phyloP scores from a whole-genome alignment of 1,284 basidiomycete genomes.

The Agroathelia rolfsii region DNA sequence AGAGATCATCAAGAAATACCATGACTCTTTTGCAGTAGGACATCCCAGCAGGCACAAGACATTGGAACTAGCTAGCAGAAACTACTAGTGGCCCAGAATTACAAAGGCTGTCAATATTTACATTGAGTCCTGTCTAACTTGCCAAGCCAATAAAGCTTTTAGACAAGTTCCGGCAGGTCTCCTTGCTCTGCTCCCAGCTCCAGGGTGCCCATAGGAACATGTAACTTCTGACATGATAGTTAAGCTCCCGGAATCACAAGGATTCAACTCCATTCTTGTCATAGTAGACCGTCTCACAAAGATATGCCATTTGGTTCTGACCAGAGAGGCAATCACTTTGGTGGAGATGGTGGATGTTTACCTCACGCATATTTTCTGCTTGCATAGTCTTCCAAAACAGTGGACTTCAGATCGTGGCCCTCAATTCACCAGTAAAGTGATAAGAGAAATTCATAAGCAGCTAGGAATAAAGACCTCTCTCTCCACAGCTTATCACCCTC shows the following conservation, averaged over 20 bases:
- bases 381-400: slow-evolving; percentile 22
- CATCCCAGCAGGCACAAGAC: slow-evolving; percentile 34
- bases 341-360: slow-evolving; percentile 17
- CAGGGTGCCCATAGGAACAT: slow-evolving; percentile 19
- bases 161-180: slow-evolving; percentile 13
- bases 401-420: slow-evolving; percentile 27
- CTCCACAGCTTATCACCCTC: slow-evolving; percentile 26
- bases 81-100: slow-evolving; percentile 37
- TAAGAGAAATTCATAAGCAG: slow-evolving; percentile 16
- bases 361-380: slow-evolving; percentile 19
- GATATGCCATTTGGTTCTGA: slow-evolving; percentile 19
- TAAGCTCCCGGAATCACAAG: slow-evolving; percentile 22
- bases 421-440: slow-evolving; percentile 24
- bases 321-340: slow-evolving; percentile 17
- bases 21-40: slow-evolving; percentile 23
- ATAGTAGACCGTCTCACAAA: slow-evolving; percentile 27
- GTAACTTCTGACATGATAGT: slow-evolving; percentile 28
- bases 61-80: slow-evolving; percentile 19
- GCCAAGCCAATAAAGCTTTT: slow-evolving; percentile 25
- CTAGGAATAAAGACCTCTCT: slow-evolving; percentile 17
- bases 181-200: slow-evolving; percentile 19
- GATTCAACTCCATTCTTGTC: slow-evolving; percentile 25
- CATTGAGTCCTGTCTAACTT: slow-evolving; percentile 26
- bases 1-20: slow-evolving; percentile 16
- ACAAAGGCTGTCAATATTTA: slow-evolving; percentile 21